These are phyloP conservation scores for Raphanus sativus DNA, from an alignment of 345 rosid genomes.

Conservation along the genomic window DNA sequence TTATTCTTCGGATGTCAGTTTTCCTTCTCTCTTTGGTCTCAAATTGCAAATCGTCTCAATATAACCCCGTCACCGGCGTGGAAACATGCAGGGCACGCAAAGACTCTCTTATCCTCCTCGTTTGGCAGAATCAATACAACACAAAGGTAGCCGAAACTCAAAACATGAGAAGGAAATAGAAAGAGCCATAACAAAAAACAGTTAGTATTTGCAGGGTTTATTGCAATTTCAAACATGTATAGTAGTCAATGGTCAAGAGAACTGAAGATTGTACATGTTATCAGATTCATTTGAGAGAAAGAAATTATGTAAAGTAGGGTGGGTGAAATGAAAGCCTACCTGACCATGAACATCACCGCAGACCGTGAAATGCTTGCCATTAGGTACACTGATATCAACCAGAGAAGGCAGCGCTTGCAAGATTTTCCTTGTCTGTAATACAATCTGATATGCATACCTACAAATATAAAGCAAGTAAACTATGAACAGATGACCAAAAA, in stretches of 20 bases:
- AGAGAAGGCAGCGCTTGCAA: conserved; percentile 77
- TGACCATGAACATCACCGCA: conserved; percentile 99
- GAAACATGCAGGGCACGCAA: too few species aligned
- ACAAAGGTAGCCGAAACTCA: neutral
- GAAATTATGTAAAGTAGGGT: too few species aligned
- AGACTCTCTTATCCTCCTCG: too few species aligned
- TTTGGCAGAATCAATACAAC: neutral
- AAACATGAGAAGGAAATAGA: conserved; percentile 10
- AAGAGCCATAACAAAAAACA: neutral
- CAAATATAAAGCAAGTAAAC: conserved; percentile 26
- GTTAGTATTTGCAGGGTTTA: neutral
- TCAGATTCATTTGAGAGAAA: neutral
- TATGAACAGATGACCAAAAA: conserved; percentile 3
- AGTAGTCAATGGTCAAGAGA: neutral
- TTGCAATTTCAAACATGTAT: neutral
- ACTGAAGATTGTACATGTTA: neutral
- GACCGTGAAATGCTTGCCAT: conserved; percentile 75
- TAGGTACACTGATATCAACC: conserved; percentile 73
- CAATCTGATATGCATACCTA: conserved; percentile 93
- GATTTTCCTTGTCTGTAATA: conserved; percentile 82
- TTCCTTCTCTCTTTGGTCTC: too few species aligned
- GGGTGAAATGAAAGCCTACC: conserved; percentile 15
- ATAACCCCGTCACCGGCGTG: too few species aligned
- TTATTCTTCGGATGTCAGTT: too few species aligned
- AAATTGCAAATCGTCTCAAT: too few species aligned